These are phyloP conservation scores for Coemansia sp. DNA, from an alignment of 192 early-diverging fungal species.

Conservation along the genomic window DNA sequence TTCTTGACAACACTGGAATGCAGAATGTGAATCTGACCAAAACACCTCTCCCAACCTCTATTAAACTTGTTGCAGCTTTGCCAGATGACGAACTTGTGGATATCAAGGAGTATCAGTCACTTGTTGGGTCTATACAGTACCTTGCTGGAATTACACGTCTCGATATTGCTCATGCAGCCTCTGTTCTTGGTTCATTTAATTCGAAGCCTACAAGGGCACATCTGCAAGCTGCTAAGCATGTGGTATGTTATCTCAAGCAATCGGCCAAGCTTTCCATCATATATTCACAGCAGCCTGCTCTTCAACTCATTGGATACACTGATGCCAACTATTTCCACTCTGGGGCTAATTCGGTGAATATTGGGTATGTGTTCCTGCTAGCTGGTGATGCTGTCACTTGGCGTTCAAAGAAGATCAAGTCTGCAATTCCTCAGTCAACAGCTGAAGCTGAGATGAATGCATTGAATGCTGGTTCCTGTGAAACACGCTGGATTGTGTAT, in stretches of 20 bases:
- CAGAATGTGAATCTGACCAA: neutral
- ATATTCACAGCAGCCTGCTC: neutral
- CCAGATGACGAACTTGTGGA: slow-evolving; percentile 10
- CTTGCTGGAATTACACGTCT: neutral
- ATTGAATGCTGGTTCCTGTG: slow-evolving; percentile 8
- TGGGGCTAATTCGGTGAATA: neutral
- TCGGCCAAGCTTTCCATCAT: neutral
- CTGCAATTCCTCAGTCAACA: slow-evolving; percentile 9
- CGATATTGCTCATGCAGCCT: neutral
- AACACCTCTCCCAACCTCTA: neutral
- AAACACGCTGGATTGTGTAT: neutral
- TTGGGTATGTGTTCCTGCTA: slow-evolving; percentile 4
- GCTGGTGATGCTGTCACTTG: slow-evolving; percentile 11
- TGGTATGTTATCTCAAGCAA: neutral
- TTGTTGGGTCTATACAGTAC: slow-evolving; percentile 14
- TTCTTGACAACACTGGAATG: slow-evolving; percentile 5
- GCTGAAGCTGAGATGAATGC: slow-evolving; percentile 12
- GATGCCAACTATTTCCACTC: slow-evolving; percentile 11
- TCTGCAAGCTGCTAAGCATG: neutral
- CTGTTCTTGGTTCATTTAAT: neutral
- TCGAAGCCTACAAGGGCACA: neutral
- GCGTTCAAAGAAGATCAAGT: slow-evolving; percentile 15
- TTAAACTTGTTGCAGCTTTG: neutral
- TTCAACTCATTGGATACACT: no score
- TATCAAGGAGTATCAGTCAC: slow-evolving; percentile 1